Evolutionary conservation across 305 asterid species (phyloP).

Genomic region (Solanum hybrid): DNA sequence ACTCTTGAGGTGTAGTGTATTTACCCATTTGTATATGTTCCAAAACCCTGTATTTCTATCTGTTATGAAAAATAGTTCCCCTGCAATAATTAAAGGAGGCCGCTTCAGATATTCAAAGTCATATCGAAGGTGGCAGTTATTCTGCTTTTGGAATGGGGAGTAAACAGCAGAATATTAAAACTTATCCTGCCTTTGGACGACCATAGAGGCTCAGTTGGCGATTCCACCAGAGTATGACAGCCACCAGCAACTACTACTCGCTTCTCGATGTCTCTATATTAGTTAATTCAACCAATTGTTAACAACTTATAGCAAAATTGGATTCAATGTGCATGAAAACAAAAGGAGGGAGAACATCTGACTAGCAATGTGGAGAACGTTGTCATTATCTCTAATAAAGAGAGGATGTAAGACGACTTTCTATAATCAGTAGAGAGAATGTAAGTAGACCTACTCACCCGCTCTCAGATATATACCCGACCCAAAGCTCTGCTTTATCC

Average conservation of each 20-base stretch:
- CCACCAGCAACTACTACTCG: conserved; percentile 86
- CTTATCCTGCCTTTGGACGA: conserved; percentile 64
- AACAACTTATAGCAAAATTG: neutral
- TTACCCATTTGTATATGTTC: conserved; percentile 92
- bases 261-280: conserved; percentile 42
- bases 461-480: conserved; percentile 72
- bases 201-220: conserved; percentile 97
- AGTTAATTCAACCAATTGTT: neutral
- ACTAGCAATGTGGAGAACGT: neutral
- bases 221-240: conserved; percentile 55
- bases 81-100: conserved; percentile 27
- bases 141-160: neutral
- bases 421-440: neutral
- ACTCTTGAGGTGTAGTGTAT: conserved; percentile 10
- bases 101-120: neutral
- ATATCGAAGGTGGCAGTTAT: neutral
- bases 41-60: conserved; percentile 83
- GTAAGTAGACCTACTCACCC: conserved; percentile 42
- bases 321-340: neutral
- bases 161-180: neutral
- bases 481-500: conserved; percentile 97
- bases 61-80: conserved; percentile 77
- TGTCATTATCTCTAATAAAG: neutral
- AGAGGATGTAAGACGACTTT: neutral
- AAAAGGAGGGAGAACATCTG: neutral